Evolutionary conservation across 352 stramenopile genomes (phyloP).

Genomic region (Globisporangium ultimum): DNA sequence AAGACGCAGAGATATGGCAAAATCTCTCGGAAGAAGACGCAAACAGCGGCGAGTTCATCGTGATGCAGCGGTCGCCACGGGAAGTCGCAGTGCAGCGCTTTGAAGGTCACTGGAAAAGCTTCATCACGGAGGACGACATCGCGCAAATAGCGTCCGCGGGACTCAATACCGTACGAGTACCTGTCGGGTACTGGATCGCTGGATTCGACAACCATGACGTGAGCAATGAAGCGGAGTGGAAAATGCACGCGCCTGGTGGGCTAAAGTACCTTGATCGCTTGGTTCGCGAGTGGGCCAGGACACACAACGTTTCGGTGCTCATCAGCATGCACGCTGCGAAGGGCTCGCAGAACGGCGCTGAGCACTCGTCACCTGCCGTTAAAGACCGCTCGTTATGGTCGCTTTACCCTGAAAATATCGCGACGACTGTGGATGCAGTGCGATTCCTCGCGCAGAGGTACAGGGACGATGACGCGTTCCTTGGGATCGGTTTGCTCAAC

Average conservation of each 20-base stretch:
- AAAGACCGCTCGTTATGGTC: constrained; percentile 17
- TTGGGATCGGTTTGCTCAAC: constrained; percentile 32
- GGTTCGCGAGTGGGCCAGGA: constrained; percentile 39
- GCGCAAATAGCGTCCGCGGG: constrained; percentile 46
- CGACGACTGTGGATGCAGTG: constrained; percentile 20
- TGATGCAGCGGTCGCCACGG: constrained; percentile 17
- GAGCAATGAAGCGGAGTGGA: constrained; percentile 34
- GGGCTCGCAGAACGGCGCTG: constrained; percentile 50
- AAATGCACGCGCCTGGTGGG: constrained; percentile 35
- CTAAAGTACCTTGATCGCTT: constrained; percentile 59
- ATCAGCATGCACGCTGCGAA: constrained; percentile 49
- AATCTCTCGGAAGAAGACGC: constrained; percentile 4
- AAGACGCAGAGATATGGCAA: constrained; percentile 21
- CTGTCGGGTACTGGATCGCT: constrained; percentile 78
- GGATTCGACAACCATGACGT: constrained; percentile 62
- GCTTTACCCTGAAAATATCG: constrained; percentile 19
- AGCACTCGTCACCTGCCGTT: constrained; percentile 50
- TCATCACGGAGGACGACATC: constrained; percentile 74
- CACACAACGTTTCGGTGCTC: constrained; percentile 51
- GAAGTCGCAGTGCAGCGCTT: neutral
- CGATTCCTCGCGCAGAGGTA: constrained; percentile 27
- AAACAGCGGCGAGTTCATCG: neutral
- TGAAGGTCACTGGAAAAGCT: constrained; percentile 15
- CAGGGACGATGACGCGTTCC: constrained; percentile 24
- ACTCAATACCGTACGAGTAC: constrained; percentile 81